These are phyloP conservation scores for Aspergillus pseudotamarii DNA, from an alignment of 2,329 filamentous ascomycete genomes.

Conservation along the genomic window DNA sequence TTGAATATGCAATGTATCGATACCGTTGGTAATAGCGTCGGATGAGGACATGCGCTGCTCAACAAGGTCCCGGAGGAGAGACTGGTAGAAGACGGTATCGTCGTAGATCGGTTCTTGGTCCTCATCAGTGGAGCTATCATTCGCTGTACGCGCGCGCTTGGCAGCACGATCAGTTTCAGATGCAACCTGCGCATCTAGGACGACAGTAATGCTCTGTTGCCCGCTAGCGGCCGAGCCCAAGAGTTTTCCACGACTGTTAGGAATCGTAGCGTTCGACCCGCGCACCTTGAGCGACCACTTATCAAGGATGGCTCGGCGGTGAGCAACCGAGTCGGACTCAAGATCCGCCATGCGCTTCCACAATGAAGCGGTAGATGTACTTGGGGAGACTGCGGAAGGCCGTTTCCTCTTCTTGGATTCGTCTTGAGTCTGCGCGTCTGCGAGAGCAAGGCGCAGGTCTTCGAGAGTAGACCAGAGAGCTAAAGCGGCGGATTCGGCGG, in stretches of 20 bases:
- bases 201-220: constrained; percentile 54
- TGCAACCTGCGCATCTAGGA: constrained; percentile 49
- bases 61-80: constrained; percentile 88
- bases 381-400: constrained; percentile 49
- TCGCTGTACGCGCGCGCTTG: constrained; percentile 34
- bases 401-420: constrained; percentile 51
- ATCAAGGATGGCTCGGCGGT: constrained; percentile 74
- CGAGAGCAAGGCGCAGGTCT: constrained; percentile 44
- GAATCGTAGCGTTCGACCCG: constrained; percentile 51
- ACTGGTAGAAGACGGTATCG: constrained; percentile 92
- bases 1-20: constrained; percentile 40
- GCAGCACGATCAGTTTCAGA: constrained; percentile 39
- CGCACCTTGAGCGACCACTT: constrained; percentile 88
- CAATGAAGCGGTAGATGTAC: constrained; percentile 64
- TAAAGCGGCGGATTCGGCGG: constrained; percentile 82
- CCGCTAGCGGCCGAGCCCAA: constrained; percentile 54
- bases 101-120: constrained; percentile 71
- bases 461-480: constrained; percentile 76
- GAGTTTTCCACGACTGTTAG: constrained; percentile 63
- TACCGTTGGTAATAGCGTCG: constrained; percentile 49
- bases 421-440: constrained; percentile 39
- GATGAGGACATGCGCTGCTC: constrained; percentile 78
- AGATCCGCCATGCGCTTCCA: constrained; percentile 71
- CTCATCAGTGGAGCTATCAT: constrained; percentile 14
- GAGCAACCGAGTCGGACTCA: constrained; percentile 61